Base-by-base conservation (phyloP, 2,329 filamentous ascomycete genomes). In the Zymoseptoria tritici region DNA sequence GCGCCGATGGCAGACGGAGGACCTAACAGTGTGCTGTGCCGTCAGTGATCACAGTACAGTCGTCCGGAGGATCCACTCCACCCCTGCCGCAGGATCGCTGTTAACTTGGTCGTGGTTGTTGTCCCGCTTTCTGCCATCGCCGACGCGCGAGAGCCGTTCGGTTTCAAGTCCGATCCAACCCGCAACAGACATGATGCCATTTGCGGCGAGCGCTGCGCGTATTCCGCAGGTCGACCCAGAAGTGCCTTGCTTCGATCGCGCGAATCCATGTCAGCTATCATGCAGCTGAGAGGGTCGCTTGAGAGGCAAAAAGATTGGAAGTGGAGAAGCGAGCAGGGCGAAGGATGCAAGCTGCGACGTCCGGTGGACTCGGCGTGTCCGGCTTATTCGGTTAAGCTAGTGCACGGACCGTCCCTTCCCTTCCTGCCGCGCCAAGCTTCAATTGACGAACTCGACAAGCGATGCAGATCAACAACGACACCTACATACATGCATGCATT, bases 241-340 rank as follows among this genome's bases (percentile, higher is more conserved):
- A 51, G 53, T 57, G 57, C 66, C 67, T 68, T 66, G 64, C 66
- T 68, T 68, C 66, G 67, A 68, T 66, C 63, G 57, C 52, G 52
- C 36, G 55, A 55, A 61, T 61, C 65, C 64, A 62, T 65, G 66
- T 66, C 60, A 66, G 66, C 66, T 64, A 66, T 63, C 62, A 65
- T 67, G 64, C 65, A 62, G 36, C 36, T 16, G 36, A 46, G 36
- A 46, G 36, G 36, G 36, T 46, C 36, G 13, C 36, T 46, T 46
- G 13, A 46, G 36, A 46, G 36, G 36, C 36, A 46, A 46, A 46
- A 46, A 46, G 36, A 16, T 46, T 46, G 36, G 13, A 46, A 46
- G 36, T 46, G 36, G 36, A 46, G 36, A 46, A 46, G 13, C 51
- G 60, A 57, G 9, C 21, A 62, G 57, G 57, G 55, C 53, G 58